Base-by-base conservation (phyloP, 2,329 filamentous ascomycete genomes). In the Colletotrichum gloeosporioides region DNA sequence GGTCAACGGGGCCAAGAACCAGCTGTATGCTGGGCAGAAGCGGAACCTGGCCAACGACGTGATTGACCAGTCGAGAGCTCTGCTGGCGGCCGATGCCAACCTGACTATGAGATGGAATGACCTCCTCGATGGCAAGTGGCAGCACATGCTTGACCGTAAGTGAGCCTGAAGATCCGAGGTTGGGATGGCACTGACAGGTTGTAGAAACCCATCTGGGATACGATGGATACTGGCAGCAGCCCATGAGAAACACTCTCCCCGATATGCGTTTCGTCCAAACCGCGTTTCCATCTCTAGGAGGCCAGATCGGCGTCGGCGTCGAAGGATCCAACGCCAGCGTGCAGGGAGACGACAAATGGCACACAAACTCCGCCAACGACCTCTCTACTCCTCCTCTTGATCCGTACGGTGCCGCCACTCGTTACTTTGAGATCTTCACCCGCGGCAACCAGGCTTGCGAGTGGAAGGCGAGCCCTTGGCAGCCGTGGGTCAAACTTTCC, bases 231-330 rank as follows among this genome's bases (percentile, higher is more conserved):
- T 91, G 93, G 93, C 93, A 95, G 83, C 93, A 95, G 81, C 92
- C 93, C 2, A 94, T 94, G 93, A 87, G 92, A 39, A 93, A 95
- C 80, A 89, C 89, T 0, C 88, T 93, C 2, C 92, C 93, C 0
- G 88, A 90, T 9, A 87, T 94, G 77, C 84, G 88, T 7, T 93
- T 90, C 78, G 90, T 93, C 2, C 91, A 93, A 81, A 87, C 87
- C 3, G 84, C 87, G 2, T 90, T 93, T 69, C 88, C 88, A 15
- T 89, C 90, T 7, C 85, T 94, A 8, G 89, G 90, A 1, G 93
- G 93, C 9, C 88, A 92, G 70, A 86, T 95, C 71, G 92, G 92
- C 27, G 86, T 95, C 61, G 86, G 90, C 1, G 88, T 94, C 2
- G 92, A 95, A 80, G 92, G 90, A 2, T 90, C 88, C 76, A 94